These are phyloP conservation scores for Tolypocladium sp. DNA, from an alignment of 2,329 filamentous ascomycete species.

Conservation along the genomic window DNA sequence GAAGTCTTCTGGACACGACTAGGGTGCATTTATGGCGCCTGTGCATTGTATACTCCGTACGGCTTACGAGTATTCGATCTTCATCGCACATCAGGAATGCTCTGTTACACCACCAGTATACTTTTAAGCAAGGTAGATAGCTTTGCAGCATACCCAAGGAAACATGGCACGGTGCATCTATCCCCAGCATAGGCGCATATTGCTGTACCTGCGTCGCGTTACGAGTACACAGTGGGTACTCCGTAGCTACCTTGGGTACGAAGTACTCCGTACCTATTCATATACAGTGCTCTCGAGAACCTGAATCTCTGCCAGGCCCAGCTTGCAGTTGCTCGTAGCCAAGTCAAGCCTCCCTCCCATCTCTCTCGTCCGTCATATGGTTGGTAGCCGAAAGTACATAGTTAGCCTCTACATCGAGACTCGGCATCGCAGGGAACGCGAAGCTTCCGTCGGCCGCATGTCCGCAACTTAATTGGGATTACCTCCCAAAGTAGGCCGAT, in stretches of 20 bases:
- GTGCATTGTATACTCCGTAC: too few relatives aligned
- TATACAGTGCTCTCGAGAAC: neutral
- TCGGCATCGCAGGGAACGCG: neutral
- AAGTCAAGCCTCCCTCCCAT: neutral
- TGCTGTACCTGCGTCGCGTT: neutral
- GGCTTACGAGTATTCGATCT: neutral
- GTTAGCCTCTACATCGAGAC: neutral
- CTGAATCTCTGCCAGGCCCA: neutral
- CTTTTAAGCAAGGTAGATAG: neutral
- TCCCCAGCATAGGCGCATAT: neutral
- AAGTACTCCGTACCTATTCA: too few relatives aligned
- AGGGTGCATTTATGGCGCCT: too few relatives aligned
- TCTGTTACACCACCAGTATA: neutral
- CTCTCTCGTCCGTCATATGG: neutral
- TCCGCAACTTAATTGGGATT: too few relatives aligned
- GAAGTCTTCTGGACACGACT: too few relatives aligned
- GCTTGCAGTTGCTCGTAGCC: neutral
- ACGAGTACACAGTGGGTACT: neutral
- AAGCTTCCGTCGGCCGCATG: neutral
- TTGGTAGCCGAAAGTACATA: neutral
- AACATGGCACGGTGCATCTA: neutral
- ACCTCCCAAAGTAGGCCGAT: neutral
- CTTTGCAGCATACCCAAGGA: too few relatives aligned
- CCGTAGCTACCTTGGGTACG: neutral
- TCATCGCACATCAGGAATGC: neutral